These are phyloP conservation scores for Aspergillus nanangensis DNA, from an alignment of 495 filamentous ascomycete genomes.

Conservation along the genomic window DNA sequence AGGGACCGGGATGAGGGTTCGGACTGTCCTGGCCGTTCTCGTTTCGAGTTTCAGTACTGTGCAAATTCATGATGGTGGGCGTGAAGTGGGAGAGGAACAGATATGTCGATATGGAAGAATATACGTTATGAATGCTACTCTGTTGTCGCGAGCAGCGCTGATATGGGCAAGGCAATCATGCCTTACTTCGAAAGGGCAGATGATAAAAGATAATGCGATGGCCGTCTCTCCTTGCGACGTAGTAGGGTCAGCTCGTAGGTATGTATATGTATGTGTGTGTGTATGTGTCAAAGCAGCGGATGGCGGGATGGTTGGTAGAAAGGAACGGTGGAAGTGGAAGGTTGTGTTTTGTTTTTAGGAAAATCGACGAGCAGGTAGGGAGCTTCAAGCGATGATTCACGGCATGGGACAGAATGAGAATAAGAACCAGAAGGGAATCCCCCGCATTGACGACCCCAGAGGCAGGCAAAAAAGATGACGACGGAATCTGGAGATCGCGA, in stretches of 20 bases:
- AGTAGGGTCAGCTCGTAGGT: no score
- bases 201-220: background rate
- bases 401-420: background rate
- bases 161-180: conserved; percentile 26
- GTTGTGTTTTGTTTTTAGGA: no score
- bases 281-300: no score
- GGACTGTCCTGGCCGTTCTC: conserved; percentile 27
- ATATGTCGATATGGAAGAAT: conserved; percentile 9
- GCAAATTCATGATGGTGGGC: conserved; percentile 30
- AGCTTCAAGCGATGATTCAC: no score
- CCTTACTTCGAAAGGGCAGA: conserved; percentile 17
- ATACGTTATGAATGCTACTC: no score
- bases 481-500: conserved; percentile 21
- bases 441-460: conserved; percentile 13
- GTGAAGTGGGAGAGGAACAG: background rate
- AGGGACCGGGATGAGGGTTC: conserved; percentile 44
- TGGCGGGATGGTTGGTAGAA: no score
- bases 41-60: conserved; percentile 22
- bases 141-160: conserved; percentile 21
- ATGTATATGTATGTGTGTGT: no score
- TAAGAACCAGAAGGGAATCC: conserved; percentile 5
- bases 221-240: no score
- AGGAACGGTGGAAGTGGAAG: no score
- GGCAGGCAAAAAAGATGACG: conserved; percentile 5
- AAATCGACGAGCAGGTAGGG: no score